Evolutionary conservation across 352 stramenopile species (phyloP).

Genomic region (Pythium myriotylum): DNA sequence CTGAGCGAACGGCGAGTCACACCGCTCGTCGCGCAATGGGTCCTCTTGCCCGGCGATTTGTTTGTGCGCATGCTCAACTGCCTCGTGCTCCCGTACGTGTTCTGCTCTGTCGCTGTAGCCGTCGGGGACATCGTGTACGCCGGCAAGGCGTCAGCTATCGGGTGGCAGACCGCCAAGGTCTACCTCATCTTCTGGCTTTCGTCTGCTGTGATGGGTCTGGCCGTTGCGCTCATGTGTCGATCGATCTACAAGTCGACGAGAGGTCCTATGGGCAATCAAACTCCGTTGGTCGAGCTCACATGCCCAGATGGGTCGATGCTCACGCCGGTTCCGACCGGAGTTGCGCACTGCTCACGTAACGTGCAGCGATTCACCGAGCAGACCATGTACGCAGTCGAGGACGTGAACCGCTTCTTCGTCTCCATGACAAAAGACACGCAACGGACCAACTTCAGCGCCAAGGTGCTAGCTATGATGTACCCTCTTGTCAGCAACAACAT

Average conservation of each 20-base stretch:
- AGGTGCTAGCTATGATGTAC: slow-evolving; percentile 58
- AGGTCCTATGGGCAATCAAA: neutral
- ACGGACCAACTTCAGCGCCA: slow-evolving; percentile 48
- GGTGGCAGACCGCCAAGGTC: slow-evolving; percentile 59
- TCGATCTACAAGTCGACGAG: slow-evolving; percentile 44
- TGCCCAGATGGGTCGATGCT: slow-evolving; percentile 49
- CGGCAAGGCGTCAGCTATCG: slow-evolving; percentile 67
- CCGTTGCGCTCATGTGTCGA: slow-evolving; percentile 53
- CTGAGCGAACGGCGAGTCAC: slow-evolving; percentile 41
- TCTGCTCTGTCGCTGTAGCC: slow-evolving; percentile 74
- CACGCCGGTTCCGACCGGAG: neutral
- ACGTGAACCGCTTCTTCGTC: slow-evolving; percentile 48
- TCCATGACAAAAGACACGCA: slow-evolving; percentile 34
- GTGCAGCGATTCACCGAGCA: neutral
- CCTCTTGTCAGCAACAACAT: slow-evolving; percentile 71
- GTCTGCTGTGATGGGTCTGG: slow-evolving; percentile 44
- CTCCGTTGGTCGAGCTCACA: slow-evolving; percentile 47
- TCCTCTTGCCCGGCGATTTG: slow-evolving; percentile 63
- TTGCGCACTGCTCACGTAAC: slow-evolving; percentile 21
- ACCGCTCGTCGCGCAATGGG: slow-evolving; percentile 42
- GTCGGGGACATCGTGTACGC: slow-evolving; percentile 73
- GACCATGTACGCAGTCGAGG: slow-evolving; percentile 40
- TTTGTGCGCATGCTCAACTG: slow-evolving; percentile 73
- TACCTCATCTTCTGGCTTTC: slow-evolving; percentile 55
- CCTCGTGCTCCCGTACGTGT: slow-evolving; percentile 79